Conservation (phyloP, 2,329 filamentous ascomycete species). For the Colletotrichum shisoi region DNA sequence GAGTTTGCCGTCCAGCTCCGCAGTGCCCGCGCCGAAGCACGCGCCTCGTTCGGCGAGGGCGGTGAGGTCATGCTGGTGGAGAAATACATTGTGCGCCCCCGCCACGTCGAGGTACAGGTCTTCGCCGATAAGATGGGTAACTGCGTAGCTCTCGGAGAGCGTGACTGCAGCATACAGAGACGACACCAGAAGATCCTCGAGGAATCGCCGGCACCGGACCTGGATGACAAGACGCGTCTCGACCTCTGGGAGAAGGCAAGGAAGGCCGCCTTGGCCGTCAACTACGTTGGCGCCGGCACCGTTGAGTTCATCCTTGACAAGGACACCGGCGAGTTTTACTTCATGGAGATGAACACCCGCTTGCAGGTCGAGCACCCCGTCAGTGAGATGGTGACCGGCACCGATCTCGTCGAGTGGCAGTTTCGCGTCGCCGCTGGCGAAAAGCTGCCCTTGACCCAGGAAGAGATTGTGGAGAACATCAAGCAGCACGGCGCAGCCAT, state of each 20-base stretch:
- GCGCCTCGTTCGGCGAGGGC: constrained; percentile 81
- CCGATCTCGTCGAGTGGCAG: constrained; percentile 92
- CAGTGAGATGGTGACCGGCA: constrained; percentile 73
- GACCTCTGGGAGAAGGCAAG: constrained; percentile 72
- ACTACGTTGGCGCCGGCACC: constrained; percentile 89
- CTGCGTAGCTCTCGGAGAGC: constrained; percentile 83
- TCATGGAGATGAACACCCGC: constrained; percentile 85
- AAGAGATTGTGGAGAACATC: constrained; percentile 77
- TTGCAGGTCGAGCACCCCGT: constrained; percentile 97
- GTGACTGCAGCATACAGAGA: constrained; percentile 87
- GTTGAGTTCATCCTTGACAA: constrained; percentile 92
- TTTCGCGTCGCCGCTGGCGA: constrained; percentile 75
- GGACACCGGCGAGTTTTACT: constrained; percentile 80
- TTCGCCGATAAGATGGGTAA: constrained; percentile 84
- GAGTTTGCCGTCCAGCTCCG: constrained; percentile 76
- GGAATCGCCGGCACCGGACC: constrained; percentile 80
- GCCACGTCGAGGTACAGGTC: constrained; percentile 90
- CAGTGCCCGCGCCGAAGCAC: constrained; percentile 77
- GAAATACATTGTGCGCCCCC: constrained; percentile 78
- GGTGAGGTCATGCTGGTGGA: constrained; percentile 84
- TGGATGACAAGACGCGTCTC: constrained; percentile 64
- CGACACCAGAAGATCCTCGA: constrained; percentile 92
- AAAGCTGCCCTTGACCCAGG: constrained; percentile 63
- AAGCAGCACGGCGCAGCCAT: constrained; percentile 82
- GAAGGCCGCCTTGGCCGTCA: constrained; percentile 74